phyloP scores from a whole-genome alignment of 1,284 basidiomycete species.

The Rhodotorula glutinis region DNA sequence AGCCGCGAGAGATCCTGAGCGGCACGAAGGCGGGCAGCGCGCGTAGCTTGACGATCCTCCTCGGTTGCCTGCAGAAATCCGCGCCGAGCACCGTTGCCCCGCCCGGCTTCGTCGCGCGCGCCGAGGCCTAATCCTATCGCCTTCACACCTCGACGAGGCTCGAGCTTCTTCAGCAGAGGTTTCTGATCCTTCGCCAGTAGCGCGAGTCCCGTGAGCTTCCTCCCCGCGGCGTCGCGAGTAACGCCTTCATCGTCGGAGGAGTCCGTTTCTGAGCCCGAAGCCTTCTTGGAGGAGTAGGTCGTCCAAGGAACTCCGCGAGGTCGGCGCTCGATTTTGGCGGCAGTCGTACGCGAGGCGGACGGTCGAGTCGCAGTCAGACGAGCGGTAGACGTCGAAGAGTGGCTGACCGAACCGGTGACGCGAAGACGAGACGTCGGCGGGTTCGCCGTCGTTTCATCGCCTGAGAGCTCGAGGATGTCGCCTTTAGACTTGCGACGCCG shows the following conservation, averaged over 20 bases:
- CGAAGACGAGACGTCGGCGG: conserved; percentile 1
- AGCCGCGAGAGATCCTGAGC: conserved; percentile 78
- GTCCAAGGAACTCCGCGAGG: conserved; percentile 40
- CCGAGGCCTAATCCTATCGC: conserved; percentile 29
- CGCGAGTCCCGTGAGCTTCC: conserved; percentile 53
- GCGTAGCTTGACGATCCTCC: conserved; percentile 56
- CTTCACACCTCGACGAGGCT: conserved; percentile 43
- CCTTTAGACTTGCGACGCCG: conserved; percentile 16
- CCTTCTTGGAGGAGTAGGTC: conserved; percentile 34
- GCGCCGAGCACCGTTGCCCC: conserved; percentile 36
- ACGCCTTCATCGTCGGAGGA: conserved; percentile 62
- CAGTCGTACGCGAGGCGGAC: neutral
- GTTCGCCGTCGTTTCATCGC: conserved; percentile 17
- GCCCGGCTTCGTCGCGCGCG: conserved; percentile 42
- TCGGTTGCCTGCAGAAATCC: conserved; percentile 54
- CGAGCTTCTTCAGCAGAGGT: conserved; percentile 58
- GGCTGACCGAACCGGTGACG: conserved; percentile 14
- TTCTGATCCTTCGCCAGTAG: conserved; percentile 64
- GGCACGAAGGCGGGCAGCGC: conserved; percentile 62
- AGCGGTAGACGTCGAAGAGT: conserved; percentile 1
- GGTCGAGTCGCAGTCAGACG: neutral
- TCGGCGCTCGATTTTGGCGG: neutral
- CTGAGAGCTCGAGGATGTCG: conserved; percentile 20
- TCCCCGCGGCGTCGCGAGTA: conserved; percentile 39
- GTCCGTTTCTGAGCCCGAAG: conserved; percentile 50